Base-by-base conservation (phyloP, 768 basidiomycete species). In the Tephrocybe sp. region DNA sequence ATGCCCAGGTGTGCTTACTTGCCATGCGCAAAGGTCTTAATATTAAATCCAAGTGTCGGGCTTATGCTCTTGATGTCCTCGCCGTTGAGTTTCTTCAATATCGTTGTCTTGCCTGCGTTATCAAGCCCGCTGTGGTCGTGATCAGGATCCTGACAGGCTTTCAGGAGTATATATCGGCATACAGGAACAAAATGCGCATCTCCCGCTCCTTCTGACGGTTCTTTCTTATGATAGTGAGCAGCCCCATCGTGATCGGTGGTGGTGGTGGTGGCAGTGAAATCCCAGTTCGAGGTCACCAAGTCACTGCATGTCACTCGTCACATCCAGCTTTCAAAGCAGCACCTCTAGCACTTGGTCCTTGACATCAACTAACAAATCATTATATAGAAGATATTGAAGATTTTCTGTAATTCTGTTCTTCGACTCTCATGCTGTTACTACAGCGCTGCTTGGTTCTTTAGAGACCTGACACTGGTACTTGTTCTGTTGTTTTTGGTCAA, bases 81-180 rank as follows among this genome's bases (percentile, higher is more conserved):
- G 18, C 85, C 88, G 55, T 90, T 95, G 56, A 98, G 77, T 68
- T 90, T 92, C 75, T 98, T 98, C 52, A 98, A 70, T 58, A 98
- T 97, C 2, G 96, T 99, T 1, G 97, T 98, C 76, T 99, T 98
- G 47, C 97, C 97, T 1, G 96, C 97, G 65, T 99, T 98, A 68
- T 98, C 97, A 14, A 99, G 83, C 8, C 97, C 96, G 38, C 96
- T 98, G 65, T 51, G 44, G 50, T 54, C 15, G 14, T 5, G 55
- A 56, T 62, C 24, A 50, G 26, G 33, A 42, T 40, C 28, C 5
- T 11, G 11, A 11, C 28, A 36, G 39, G 11, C n/a, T 36, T 28
- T 10, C 8, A 23, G 33, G 57, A 15, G 47, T 54, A 43, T 46
- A 30, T 30, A 42, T 28, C 32, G 23, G 32, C 50, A 54, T 48